A percentile compares a stretch with the other conserved stretches of the same genome.
These are phyloP conservation scores for Yarrowia yakushimensis DNA, from an alignment of 805 yeast species.

Conservation along the genomic window DNA sequence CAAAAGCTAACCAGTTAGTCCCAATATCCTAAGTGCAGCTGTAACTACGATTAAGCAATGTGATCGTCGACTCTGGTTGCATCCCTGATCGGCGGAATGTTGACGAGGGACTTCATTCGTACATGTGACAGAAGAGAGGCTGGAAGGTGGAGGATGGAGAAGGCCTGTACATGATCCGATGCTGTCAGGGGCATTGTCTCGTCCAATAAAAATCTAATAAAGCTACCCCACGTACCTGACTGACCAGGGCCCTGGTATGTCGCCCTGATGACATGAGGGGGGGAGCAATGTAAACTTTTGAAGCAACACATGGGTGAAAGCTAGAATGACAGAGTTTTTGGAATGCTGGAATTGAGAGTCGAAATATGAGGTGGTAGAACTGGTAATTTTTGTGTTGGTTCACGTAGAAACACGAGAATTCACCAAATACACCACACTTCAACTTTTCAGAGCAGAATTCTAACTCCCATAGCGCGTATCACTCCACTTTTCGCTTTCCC, in stretches of 20 bases:
- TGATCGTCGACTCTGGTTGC: not conserved
- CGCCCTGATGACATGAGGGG: not conserved
- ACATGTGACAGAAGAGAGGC: not conserved
- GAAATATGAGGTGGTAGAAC: too few relatives aligned
- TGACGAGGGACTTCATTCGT: not conserved
- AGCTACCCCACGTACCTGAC: not conserved
- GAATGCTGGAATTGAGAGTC: not conserved
- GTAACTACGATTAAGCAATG: not conserved
- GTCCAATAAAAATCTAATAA: not conserved
- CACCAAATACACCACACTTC: not conserved
- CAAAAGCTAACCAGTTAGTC: not conserved
- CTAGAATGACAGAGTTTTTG: not conserved
- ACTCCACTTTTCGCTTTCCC: not conserved
- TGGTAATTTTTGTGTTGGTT: not conserved
- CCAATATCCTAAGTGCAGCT: not conserved
- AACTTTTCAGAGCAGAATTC: not conserved
- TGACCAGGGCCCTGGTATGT: constrained; percentile 1
- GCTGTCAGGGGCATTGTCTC: too few relatives aligned
- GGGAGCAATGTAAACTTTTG: constrained; percentile 8
- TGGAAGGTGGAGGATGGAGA: too few relatives aligned
- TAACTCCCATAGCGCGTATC: too few relatives aligned
- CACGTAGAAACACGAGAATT: not conserved
- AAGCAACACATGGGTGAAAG: not conserved
- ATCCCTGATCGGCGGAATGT: constrained; percentile 17
- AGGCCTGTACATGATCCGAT: too few relatives aligned